phyloP scores from a whole-genome alignment of 139 green algal species.

The Raphidocelis subcapitata region DNA sequence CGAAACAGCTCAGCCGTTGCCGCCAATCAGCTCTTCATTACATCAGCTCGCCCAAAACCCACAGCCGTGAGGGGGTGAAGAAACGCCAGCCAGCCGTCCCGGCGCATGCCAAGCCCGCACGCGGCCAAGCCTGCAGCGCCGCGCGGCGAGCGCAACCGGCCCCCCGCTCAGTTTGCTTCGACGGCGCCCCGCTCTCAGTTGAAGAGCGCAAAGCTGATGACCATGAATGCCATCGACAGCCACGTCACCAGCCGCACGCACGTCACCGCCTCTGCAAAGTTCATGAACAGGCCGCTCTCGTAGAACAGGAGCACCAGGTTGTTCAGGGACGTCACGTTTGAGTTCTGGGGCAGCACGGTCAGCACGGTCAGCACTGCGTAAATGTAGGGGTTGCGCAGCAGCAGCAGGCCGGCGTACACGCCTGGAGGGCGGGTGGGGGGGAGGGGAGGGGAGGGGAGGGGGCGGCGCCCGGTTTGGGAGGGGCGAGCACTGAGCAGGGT shows the following conservation, averaged over 20 bases:
- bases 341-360: constrained; percentile 64
- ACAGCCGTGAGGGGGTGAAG: too few species aligned
- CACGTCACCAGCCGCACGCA: constrained; percentile 61
- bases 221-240: constrained; percentile 52
- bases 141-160: too few species aligned
- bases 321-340: constrained; percentile 61
- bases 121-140: too few species aligned
- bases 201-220: constrained; percentile 31
- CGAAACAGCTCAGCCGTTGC: too few species aligned
- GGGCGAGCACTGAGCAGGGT: not conserved
- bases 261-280: constrained; percentile 63
- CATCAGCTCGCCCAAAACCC: too few species aligned
- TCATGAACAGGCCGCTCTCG: constrained; percentile 57
- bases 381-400: constrained; percentile 61
- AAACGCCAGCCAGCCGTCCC: too few species aligned
- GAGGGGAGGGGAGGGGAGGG: not conserved
- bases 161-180: too few species aligned
- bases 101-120: too few species aligned
- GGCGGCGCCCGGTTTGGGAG: not conserved
- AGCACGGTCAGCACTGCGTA: constrained; percentile 51
- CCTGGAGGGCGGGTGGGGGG: too few species aligned
- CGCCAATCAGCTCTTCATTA: too few species aligned
- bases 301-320: constrained; percentile 60
- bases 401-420: constrained; percentile 35
- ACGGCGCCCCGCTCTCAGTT: not conserved